Conservation (phyloP, 176 grass and related monocot species). For the maize (Zea mays) region Zm-B73-REFERENCE-NAM-5.0 NC_050100.1:204412001-204412500, state of each 20-base stretch:
- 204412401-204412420: too few species aligned
- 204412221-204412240: neutral
- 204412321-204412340: too few species aligned
- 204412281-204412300: neutral
- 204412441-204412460: too few species aligned
- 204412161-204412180: neutral
- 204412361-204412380: too few species aligned
- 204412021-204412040: constrained; percentile 81
- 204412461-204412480: too few species aligned
- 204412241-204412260: constrained; percentile 13
- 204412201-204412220: neutral
- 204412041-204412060: constrained; percentile 69
- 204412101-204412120: constrained; percentile 36
- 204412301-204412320: too few species aligned
- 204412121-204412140: neutral
- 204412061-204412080: constrained; percentile 52
- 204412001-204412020: constrained; percentile 94
- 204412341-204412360: too few species aligned
- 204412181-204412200: neutral
- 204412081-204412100: constrained; percentile 45
- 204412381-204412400: too few species aligned
- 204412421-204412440: too few species aligned
- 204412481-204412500: too few species aligned
- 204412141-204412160: neutral
- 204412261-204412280: neutral